phyloP scores from a whole-genome alignment of 164 flowering plant species.

The Vitis riparia region DNA sequence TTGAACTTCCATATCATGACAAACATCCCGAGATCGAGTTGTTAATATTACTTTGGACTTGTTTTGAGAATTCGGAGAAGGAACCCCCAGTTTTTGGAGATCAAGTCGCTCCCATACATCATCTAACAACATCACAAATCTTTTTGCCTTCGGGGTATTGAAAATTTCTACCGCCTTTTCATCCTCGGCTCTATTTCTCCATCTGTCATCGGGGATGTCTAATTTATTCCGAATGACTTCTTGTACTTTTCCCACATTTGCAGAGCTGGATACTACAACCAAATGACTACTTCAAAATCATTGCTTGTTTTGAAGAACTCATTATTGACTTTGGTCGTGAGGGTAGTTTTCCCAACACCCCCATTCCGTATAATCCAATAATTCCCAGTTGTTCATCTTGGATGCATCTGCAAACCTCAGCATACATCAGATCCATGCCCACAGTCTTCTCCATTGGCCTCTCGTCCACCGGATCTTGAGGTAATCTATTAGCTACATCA shows the following conservation, averaged over 20 bases:
- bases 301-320: neutral
- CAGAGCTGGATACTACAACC: constrained; percentile 8
- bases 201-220: neutral
- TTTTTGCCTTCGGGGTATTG: neutral
- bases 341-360: constrained; percentile 24
- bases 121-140: constrained; percentile 17
- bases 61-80: neutral
- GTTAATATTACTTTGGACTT: constrained; percentile 15
- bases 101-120: constrained; percentile 14
- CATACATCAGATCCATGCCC: constrained; percentile 1
- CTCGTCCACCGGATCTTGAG: constrained; percentile 3
- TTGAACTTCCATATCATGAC: constrained; percentile 8
- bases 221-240: constrained; percentile 6
- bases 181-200: neutral
- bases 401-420: constrained; percentile 1
- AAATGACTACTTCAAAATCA: constrained; percentile 10
- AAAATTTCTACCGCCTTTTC: neutral
- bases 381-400: constrained; percentile 1
- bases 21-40: constrained; percentile 6
- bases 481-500: constrained; percentile 1
- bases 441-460: neutral
- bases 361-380: constrained; percentile 18
- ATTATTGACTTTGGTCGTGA: constrained; percentile 11
- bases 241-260: constrained; percentile 3
- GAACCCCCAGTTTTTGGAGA: neutral